phyloP scores from a whole-genome alignment of 2,329 filamentous ascomycete genomes.

The Fusarium sarcochroum region DNA sequence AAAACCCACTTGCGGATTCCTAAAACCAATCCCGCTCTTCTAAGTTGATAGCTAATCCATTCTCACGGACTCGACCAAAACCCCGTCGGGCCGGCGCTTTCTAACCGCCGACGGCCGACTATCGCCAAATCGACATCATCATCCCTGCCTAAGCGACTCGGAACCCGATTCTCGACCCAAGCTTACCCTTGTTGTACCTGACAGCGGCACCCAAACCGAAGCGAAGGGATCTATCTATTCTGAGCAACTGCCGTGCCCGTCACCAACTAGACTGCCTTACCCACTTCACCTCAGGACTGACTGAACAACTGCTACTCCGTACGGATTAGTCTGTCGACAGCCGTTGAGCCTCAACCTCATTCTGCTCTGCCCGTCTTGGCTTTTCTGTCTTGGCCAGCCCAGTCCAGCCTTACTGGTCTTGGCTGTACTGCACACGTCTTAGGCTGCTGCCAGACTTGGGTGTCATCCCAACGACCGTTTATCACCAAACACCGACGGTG shows the following conservation, averaged over 20 bases:
- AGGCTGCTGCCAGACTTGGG: conserved; percentile 17
- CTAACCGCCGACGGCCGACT: conserved; percentile 24
- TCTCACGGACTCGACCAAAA: conserved; percentile 21
- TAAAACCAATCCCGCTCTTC: conserved; percentile 14
- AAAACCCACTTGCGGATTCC: conserved; percentile 17
- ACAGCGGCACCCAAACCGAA: conserved; percentile 8
- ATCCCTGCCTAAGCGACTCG: not conserved
- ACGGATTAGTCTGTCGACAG: not conserved
- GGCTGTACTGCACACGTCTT: conserved; percentile 9
- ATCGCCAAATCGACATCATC: conserved; percentile 15
- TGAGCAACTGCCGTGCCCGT: conserved; percentile 23
- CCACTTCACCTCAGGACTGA: not conserved
- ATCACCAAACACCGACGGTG: conserved; percentile 10
- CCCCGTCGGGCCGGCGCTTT: conserved; percentile 32
- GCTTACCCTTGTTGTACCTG: conserved; percentile 14
- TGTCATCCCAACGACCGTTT: conserved; percentile 7
- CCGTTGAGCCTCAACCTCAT: conserved; percentile 30
- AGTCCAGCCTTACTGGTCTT: conserved; percentile 29
- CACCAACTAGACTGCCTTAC: conserved; percentile 17
- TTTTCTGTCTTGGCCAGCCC: conserved; percentile 22
- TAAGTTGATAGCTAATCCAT: conserved; percentile 10
- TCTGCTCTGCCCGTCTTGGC: conserved; percentile 13
- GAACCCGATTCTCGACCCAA: not conserved
- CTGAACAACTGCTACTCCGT: conserved; percentile 1
- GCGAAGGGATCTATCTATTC: conserved; percentile 12